Evolutionary conservation across 352 stramenopile genomes (phyloP), one percentile per base, ranked within the genome.

Genomic region (Phytophthora fragariae): DNA sequence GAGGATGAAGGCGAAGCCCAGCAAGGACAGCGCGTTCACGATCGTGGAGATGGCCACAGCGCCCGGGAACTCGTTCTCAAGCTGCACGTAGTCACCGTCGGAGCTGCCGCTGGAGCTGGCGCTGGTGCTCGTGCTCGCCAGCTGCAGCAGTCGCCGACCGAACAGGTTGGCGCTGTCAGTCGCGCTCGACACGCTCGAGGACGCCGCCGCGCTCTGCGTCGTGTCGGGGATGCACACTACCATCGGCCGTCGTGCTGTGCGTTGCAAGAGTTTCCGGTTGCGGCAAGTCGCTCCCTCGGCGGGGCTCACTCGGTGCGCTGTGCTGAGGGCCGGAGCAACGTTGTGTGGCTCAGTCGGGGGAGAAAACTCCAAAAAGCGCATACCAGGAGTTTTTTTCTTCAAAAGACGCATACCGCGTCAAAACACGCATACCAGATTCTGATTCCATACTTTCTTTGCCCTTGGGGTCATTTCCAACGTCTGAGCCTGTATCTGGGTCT

Each of bases 1-100:
- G 65, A 97, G 82, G 56, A 97, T 88, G 60, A 95, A 88, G 14
- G 91, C 68, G 65, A 89, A 95, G 56, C 86, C 86, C 44, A 94
- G 66, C 24, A 97, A 62, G 3, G 90, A 97, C 2, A 91, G 64
- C 27, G 92, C 70, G 71, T 89, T 89, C 56, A 81, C 79, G 31
- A 79, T 69, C n/a, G 86, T 84, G 61, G 86, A 83, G 33, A 94
- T 72, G n/a, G 75, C 82, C 29, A 80, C 62, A 1, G 75, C 88
- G 52, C 85, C 81, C n/a, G 58, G 46, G 54, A 94, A 93, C 68
- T 93, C 88, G 21, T 29, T 59, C 62, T 92, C 73, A 8, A 89
- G 79, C 57, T 76, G 57, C 49, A 76, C 21, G 41, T 67, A 68
- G 19, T 47, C 69, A 54, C 71, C 61, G 21, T 41, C 56, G 44